A percentile compares a stretch with the other conserved stretches of the same genome.
phyloP scores from a whole-genome alignment of 257 asterid species.

The Solanum virginianum region DNA sequence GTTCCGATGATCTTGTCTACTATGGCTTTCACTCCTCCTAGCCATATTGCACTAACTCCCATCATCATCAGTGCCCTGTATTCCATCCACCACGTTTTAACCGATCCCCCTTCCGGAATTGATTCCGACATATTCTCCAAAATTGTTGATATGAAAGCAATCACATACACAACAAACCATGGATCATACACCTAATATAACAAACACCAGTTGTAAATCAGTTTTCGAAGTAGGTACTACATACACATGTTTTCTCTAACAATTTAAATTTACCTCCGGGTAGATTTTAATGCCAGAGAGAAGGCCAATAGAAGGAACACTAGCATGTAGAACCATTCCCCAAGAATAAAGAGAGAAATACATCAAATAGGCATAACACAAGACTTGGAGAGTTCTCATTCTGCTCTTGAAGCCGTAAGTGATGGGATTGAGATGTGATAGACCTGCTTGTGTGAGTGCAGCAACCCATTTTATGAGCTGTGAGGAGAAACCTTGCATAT shows the following conservation, averaged over 20 bases:
- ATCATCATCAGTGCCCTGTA: not conserved
- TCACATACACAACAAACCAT: not conserved
- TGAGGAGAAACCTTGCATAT: not conserved
- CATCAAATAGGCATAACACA: conserved; percentile 4
- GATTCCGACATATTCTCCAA: not conserved
- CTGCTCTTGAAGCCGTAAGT: not conserved
- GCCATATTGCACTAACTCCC: not conserved
- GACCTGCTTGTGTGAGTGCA: conserved; percentile 1
- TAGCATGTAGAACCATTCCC: not conserved
- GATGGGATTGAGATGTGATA: conserved; percentile 1
- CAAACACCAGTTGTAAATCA: not conserved
- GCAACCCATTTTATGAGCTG: not conserved
- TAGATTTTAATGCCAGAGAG: not conserved
- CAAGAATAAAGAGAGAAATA: not conserved
- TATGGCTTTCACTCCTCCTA: not conserved
- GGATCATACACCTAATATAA: not conserved
- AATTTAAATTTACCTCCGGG: not conserved
- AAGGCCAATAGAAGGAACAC: not conserved
- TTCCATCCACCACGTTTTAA: not conserved
- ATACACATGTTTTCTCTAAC: too few relatives aligned
- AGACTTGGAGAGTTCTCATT: not conserved
- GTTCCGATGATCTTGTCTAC: not conserved
- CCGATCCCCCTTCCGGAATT: not conserved
- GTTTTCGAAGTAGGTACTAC: not conserved
- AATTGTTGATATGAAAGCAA: not conserved